Evolutionary conservation across 441 rosid genomes (phyloP).

Genomic region (Isatis lusitanica): DNA sequence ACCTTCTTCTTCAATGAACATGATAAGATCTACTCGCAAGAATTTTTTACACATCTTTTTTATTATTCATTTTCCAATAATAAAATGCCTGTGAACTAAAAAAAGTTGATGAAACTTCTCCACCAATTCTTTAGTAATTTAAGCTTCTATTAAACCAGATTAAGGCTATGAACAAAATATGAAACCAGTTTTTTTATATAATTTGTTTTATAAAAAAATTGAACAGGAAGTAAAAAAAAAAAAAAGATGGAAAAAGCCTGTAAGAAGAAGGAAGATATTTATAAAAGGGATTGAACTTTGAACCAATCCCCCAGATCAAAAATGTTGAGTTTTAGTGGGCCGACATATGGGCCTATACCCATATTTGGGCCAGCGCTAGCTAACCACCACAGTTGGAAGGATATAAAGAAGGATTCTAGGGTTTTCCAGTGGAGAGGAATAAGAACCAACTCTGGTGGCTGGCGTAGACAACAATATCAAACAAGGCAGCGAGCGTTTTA

Average conservation of each 20-base stretch:
- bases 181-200: too few species aligned
- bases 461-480: not conserved
- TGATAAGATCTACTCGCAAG: slow-evolving; percentile 4
- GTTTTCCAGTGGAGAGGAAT: not conserved
- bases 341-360: not conserved
- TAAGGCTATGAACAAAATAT: too few species aligned
- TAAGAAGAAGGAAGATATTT: not conserved
- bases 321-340: not conserved
- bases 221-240: not conserved
- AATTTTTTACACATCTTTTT: not conserved
- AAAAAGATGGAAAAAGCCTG: not conserved
- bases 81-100: too few species aligned
- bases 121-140: too few species aligned
- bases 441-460: not conserved
- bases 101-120: too few species aligned
- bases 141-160: too few species aligned
- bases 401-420: not conserved
- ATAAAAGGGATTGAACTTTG: not conserved
- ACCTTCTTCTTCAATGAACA: not conserved
- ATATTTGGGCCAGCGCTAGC: not conserved
- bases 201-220: too few species aligned
- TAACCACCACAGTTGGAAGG: not conserved
- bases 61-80: not conserved
- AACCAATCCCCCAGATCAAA: not conserved
- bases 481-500: not conserved